Percentiles rank a stretch among this genome's conserved stretches.
Evolutionary conservation across 495 filamentous ascomycete genomes (phyloP).

Genomic region (Xylaria telfairii): DNA sequence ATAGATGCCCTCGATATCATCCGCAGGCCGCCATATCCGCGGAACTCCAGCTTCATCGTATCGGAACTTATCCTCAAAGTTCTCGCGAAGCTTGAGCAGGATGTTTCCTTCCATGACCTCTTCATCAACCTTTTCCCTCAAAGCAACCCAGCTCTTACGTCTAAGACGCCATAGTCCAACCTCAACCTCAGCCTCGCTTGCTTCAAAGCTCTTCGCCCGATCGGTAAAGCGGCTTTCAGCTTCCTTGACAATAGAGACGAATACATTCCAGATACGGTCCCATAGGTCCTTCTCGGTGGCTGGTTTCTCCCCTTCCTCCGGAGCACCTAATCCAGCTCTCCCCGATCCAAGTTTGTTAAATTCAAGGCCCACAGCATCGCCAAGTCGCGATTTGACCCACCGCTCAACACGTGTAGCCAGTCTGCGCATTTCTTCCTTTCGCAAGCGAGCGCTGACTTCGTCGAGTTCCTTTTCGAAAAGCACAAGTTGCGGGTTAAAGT

Average conservation of each 20-base stretch:
- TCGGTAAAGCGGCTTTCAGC: slow-evolving; percentile 86
- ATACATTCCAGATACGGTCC: slow-evolving; percentile 94
- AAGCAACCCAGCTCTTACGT: slow-evolving; percentile 90
- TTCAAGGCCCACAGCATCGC: slow-evolving; percentile 87
- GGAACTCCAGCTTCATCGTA: slow-evolving; percentile 96
- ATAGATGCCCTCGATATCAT: slow-evolving; percentile 96
- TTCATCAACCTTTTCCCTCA: slow-evolving; percentile 91
- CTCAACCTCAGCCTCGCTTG: slow-evolving; percentile 87
- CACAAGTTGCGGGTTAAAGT: slow-evolving; percentile 61
- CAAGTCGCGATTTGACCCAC: slow-evolving; percentile 86
- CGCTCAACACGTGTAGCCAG: slow-evolving; percentile 88
- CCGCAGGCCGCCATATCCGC: slow-evolving; percentile 93
- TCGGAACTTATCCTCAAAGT: slow-evolving; percentile 98
- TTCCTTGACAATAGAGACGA: slow-evolving; percentile 81
- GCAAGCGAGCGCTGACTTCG: slow-evolving; percentile 78
- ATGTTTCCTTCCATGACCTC: slow-evolving; percentile 98
- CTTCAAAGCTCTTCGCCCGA: slow-evolving; percentile 90
- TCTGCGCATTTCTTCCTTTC: slow-evolving; percentile 94
- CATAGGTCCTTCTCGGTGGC: slow-evolving; percentile 81
- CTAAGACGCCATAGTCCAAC: slow-evolving; percentile 91
- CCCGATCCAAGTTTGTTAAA: slow-evolving; percentile 94
- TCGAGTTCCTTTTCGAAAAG: slow-evolving; percentile 80
- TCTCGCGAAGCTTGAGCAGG: slow-evolving; percentile 92
- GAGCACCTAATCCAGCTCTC: slow-evolving; percentile 77
- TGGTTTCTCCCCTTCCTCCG: slow-evolving; percentile 76